Evolutionary conservation across 805 yeast species (phyloP).

Genomic region (Zygosaccharomyces gambellarensis): DNA sequence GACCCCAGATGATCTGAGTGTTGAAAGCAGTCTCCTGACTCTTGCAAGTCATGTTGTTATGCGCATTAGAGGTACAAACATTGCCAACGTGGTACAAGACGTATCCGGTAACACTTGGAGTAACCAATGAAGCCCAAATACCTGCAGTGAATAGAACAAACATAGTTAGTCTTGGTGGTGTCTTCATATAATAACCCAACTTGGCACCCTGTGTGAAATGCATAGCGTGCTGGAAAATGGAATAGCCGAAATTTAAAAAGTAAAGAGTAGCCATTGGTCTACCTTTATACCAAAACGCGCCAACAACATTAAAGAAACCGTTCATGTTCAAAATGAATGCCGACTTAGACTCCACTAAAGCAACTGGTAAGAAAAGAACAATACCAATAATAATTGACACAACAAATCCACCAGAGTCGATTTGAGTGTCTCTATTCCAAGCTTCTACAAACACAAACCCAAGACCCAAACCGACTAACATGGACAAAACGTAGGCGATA

Average conservation of each 20-base stretch:
- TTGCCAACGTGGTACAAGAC: constrained; percentile 36
- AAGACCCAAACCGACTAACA: constrained; percentile 43
- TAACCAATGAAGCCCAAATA: constrained; percentile 43
- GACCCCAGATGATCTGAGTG: constrained; percentile 60
- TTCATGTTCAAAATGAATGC: constrained; percentile 55
- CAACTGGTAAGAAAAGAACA: constrained; percentile 55
- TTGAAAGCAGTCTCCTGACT: constrained; percentile 44
- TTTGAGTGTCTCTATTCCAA: constrained; percentile 39
- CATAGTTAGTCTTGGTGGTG: constrained; percentile 59
- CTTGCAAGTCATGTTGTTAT: constrained; percentile 46
- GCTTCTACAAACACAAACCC: constrained; percentile 37
- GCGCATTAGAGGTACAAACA: constrained; percentile 42
- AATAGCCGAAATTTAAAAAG: constrained; percentile 51
- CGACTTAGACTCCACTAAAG: constrained; percentile 59
- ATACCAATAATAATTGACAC: constrained; percentile 51
- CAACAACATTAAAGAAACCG: constrained; percentile 58
- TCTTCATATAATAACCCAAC: constrained; percentile 58
- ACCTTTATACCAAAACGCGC: constrained; percentile 63
- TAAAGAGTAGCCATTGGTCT: constrained; percentile 57
- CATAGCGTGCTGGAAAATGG: constrained; percentile 50
- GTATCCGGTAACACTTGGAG: constrained; percentile 41
- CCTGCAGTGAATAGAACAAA: constrained; percentile 45
- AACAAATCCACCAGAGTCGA: constrained; percentile 51
- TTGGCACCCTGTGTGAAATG: constrained; percentile 53
- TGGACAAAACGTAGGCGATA: constrained; percentile 33